A percentile compares a stretch with the other conserved stretches of the same genome.
Evolutionary conservation across 2,329 filamentous ascomycete species (phyloP).

Genomic region (Lasiodiplodia hormozganensis): DNA sequence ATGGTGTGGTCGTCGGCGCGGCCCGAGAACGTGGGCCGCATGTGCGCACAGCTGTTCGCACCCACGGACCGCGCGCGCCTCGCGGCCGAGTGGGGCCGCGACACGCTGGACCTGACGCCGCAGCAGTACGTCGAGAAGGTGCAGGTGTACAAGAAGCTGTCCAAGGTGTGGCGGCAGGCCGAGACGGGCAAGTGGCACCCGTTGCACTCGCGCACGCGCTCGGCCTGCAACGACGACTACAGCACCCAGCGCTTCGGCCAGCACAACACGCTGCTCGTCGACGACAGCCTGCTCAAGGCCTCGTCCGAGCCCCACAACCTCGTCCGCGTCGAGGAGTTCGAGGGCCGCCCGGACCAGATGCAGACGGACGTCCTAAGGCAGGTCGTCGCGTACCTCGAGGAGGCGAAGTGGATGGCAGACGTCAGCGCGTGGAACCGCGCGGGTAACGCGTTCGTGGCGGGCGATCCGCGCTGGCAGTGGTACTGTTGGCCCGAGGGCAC

Average conservation of each 20-base stretch:
- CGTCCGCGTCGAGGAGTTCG: conserved; percentile 80
- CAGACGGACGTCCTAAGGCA: conserved; percentile 55
- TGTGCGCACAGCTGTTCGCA: conserved; percentile 70
- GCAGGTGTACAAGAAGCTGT: conserved; percentile 89
- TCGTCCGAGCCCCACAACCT: conserved; percentile 84
- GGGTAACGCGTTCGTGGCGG: background rate
- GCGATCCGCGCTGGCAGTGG: background rate
- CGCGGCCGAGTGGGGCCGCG: conserved; percentile 78
- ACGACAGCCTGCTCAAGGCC: conserved; percentile 84
- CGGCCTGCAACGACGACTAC: background rate
- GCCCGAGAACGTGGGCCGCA: conserved; percentile 71
- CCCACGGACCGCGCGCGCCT: conserved; percentile 60
- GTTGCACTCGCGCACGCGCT: conserved; percentile 37
- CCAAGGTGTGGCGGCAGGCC: conserved; percentile 69
- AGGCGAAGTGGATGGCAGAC: conserved; percentile 60
- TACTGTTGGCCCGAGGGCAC: conserved; percentile 1
- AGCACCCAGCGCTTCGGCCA: conserved; percentile 70
- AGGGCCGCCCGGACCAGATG: conserved; percentile 52
- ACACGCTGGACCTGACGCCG: conserved; percentile 71
- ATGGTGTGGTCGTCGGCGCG: conserved; percentile 92
- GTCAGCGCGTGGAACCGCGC: conserved; percentile 60
- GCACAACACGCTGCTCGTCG: conserved; percentile 86
- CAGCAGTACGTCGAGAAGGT: conserved; percentile 73
- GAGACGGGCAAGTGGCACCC: conserved; percentile 54
- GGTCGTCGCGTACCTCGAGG: conserved; percentile 61